phyloP scores from a whole-genome alignment of 306 rosid genomes.

The Begonia peltatifolia region DNA sequence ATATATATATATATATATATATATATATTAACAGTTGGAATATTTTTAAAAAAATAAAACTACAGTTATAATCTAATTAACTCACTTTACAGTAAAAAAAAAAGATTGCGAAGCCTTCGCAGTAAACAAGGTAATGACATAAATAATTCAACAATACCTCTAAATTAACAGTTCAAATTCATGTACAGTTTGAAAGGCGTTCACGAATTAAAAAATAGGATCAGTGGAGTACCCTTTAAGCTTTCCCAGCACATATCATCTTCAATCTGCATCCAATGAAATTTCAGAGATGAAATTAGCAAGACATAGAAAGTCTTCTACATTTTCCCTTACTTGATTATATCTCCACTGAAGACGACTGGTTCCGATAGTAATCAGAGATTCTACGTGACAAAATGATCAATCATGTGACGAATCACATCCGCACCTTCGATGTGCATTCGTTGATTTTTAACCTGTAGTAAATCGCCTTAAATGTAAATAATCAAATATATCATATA shows the following conservation, averaged over 20 bases:
- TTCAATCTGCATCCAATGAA: not conserved
- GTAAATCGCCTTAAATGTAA: too few species aligned
- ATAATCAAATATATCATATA: too few species aligned
- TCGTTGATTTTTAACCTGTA: slow-evolving; percentile 58
- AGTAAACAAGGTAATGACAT: too few species aligned
- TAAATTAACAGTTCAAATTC: too few species aligned
- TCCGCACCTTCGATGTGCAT: slow-evolving; percentile 79
- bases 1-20: too few species aligned
- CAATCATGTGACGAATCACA: slow-evolving; percentile 72
- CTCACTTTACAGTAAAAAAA: too few species aligned
- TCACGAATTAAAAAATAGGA: not conserved
- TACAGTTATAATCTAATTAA: too few species aligned
- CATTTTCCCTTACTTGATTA: not conserved
- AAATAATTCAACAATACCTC: too few species aligned
- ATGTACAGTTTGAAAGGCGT: too few species aligned
- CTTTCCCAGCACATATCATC: not conserved
- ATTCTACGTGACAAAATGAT: slow-evolving; percentile 45
- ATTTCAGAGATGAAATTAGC: not conserved
- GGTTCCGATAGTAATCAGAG: not conserved
- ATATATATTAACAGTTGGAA: too few species aligned
- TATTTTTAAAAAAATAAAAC: too few species aligned
- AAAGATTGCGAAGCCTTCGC: too few species aligned
- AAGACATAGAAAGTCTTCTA: not conserved
- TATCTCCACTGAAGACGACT: not conserved
- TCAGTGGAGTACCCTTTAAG: not conserved